Percentiles rank a stretch among this genome's conserved stretches.
phyloP scores from a whole-genome alignment of 2,329 filamentous ascomycete species.

The Coniochaeta sp. region DNA sequence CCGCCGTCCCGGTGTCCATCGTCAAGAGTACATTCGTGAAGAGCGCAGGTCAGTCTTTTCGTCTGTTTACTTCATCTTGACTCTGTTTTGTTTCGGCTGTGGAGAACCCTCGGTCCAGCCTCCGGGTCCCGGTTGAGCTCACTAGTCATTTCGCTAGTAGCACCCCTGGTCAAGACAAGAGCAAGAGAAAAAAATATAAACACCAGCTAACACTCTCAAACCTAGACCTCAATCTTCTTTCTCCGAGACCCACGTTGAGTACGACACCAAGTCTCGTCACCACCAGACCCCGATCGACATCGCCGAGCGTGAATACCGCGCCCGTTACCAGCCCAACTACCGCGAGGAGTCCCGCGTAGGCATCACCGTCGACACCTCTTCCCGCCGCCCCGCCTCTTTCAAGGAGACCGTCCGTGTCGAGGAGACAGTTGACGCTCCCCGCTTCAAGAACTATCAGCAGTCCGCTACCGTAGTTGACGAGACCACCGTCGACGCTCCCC shows the following conservation, averaged over 20 bases:
- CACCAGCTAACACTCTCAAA: slow-evolving; percentile 6
- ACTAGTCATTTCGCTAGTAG: neutral
- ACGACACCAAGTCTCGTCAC: slow-evolving; percentile 45
- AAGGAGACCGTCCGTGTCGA: slow-evolving; percentile 22
- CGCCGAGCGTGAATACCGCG: slow-evolving; percentile 60
- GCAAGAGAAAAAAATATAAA: neutral
- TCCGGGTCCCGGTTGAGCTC: too few species aligned
- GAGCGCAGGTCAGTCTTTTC: slow-evolving; percentile 44
- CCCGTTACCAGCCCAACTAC: slow-evolving; percentile 49
- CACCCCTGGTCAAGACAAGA: neutral
- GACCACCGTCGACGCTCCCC: slow-evolving; percentile 25
- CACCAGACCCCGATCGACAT: slow-evolving; percentile 50
- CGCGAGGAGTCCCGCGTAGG: slow-evolving; percentile 27
- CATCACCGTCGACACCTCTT: slow-evolving; percentile 25
- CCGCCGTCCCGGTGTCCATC: slow-evolving; percentile 60
- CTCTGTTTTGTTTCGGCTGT: neutral
- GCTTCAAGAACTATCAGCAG: slow-evolving; percentile 28
- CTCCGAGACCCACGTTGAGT: slow-evolving; percentile 60
- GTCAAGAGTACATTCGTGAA: slow-evolving; percentile 37
- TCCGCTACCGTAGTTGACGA: slow-evolving; percentile 10
- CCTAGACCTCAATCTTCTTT: slow-evolving; percentile 35
- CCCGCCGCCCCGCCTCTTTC: slow-evolving; percentile 40
- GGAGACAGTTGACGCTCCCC: slow-evolving; percentile 18
- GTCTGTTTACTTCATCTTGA: slow-evolving; percentile 9
- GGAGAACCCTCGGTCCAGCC: neutral